Evolutionary conservation across 2,329 filamentous ascomycete species (phyloP).

Genomic region (Phaeosphaeria sp.): DNA sequence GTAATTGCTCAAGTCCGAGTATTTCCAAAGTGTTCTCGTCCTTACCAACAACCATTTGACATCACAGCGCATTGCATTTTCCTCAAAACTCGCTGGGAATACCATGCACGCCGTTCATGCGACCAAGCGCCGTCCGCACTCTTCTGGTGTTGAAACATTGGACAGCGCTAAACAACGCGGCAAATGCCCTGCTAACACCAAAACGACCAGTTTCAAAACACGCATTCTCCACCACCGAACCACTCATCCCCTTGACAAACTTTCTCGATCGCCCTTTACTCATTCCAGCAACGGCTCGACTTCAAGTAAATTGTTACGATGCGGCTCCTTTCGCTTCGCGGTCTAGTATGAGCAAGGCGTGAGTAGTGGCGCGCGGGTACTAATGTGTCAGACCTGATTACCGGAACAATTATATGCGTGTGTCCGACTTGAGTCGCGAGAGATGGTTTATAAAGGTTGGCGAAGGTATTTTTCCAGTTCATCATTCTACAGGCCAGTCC

Average conservation of each 20-base stretch:
- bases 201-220: constrained; percentile 29
- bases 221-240: constrained; percentile 23
- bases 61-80: background rate
- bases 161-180: constrained; percentile 20
- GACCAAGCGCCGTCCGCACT: background rate
- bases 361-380: constrained; percentile 25
- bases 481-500: constrained; percentile 31
- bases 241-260: constrained; percentile 27
- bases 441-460: constrained; percentile 15
- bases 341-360: constrained; percentile 11
- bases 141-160: constrained; percentile 25
- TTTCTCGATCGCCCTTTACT: constrained; percentile 15
- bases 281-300: constrained; percentile 12
- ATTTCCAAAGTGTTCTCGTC: no score
- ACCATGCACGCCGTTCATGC: background rate
- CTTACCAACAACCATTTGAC: no score
- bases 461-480: constrained; percentile 5
- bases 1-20: no score
- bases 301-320: constrained; percentile 21
- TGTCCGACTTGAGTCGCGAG: background rate
- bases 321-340: constrained; percentile 14
- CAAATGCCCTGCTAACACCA: constrained; percentile 20
- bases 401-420: constrained; percentile 23
- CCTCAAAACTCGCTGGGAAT: background rate
- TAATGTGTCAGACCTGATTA: constrained; percentile 22